Evolutionary conservation across 257 asterid genomes (phyloP), one percentile per base, ranked within the genome.

Genomic region (Striga asiatica): DNA sequence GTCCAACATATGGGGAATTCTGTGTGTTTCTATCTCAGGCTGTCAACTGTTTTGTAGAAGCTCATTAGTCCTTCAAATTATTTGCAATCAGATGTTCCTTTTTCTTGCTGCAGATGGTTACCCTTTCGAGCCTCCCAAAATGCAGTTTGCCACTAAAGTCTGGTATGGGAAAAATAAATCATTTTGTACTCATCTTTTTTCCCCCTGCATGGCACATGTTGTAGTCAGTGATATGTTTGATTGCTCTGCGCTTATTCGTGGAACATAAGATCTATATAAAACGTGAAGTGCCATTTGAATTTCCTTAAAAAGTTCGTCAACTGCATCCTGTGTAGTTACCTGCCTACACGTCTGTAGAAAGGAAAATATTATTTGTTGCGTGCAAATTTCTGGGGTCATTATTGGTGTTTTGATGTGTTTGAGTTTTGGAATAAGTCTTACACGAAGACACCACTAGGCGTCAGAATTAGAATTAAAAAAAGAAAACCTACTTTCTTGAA

Each of bases 41-140:
- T n/a, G n/a, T n/a, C n/a, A n/a, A n/a, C n/a, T n/a, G n/a, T n/a
- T n/a, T n/a, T n/a, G n/a, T n/a, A n/a, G n/a, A n/a, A n/a, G n/a
- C n/a, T n/a, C n/a, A n/a, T n/a, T n/a, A n/a, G 32, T 48, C 23
- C 13, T 20, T 3, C 32, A 14, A 10, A 20, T 48, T 48, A 6
- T 19, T 45, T 18, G 13, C 19, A n/a, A n/a, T n/a, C n/a, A n/a
- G n/a, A n/a, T n/a, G n/a, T n/a, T 17, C 43, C 37, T 41, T 42
- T 41, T 47, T 34, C 45, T 64, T 66, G n/a, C n/a, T 79, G 81
- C 95, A 91, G 98, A 77, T 73, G 95, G 94, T 23, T 91, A 91
- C 71, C 98, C 98, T 14, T 91, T 91, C 21, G 94, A 84, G 77
- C 98, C 98, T 56, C 98, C 98, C 29, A 87, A 79, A 66, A 91